Base-by-base conservation (phyloP, 1,284 basidiomycete genomes). In the Marasmius tenuissimus region DNA sequence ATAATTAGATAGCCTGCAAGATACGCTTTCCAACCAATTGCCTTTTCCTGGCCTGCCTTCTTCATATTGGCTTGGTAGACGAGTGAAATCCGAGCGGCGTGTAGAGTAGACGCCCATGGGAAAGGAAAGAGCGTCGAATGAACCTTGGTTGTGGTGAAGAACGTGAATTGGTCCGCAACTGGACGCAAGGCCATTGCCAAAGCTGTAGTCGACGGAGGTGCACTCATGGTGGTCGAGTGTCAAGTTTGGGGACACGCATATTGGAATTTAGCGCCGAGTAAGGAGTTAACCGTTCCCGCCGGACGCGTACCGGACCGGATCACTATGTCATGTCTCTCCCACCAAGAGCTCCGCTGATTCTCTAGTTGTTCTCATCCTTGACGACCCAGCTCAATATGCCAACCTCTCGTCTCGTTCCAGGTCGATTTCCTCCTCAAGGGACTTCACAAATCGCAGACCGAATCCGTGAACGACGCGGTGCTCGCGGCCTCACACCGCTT, bases 1-100 rank as follows among this genome's bases (percentile, higher is more conserved):
- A 81, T 81, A 33, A 81, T 67, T 9, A 82, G 71, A 64, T 76
- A 82, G 11, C 81, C 80, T 18, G 69, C 68, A n/a, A 81, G 69
- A 66, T 81, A 77, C 4, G 75, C 74, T 9, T 74, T 74, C 79
- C 79, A 81, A 7, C 59, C 59, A 75, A 72, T 27, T 74, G 39
- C 38, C 20, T 58, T 49, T 38, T 60, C 39, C 11, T 52, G 55
- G 11, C 45, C 39, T 37, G 57, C 38, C 12, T 55, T 52, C 33
- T 39, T 52, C 22, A 60, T 58, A 57, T 66, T 65, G 10, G 58
- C 52, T 47, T 68, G 67, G 45, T 63, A 68, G 16, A 57, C 61
- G 16, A 67, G 48, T 6, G 66, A 67, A 40, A 65, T 64, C 48
- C 67, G 49, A 16, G 75, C 71, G 8, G 80, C 80, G 65, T 82